These are phyloP conservation scores for Teunomyces lycoperdinae DNA, from an alignment of 805 yeast genomes.

Conservation along the genomic window DNA sequence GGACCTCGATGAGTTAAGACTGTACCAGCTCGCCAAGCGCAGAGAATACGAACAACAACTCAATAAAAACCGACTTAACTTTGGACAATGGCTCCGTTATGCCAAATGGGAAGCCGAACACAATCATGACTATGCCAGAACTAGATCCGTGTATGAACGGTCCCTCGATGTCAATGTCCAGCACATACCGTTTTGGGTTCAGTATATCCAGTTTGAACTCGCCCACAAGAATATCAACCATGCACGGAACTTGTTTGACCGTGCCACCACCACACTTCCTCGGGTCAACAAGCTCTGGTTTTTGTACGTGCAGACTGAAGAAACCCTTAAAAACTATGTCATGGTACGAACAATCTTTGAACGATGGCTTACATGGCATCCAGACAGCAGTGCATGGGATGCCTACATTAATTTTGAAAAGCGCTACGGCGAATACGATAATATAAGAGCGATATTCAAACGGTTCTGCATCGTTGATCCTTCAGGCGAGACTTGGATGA, in stretches of 20 bases:
- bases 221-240: constrained; percentile 73
- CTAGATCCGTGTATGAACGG: constrained; percentile 84
- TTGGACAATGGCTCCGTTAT: constrained; percentile 88
- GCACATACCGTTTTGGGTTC: constrained; percentile 80
- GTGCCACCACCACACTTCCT: constrained; percentile 75
- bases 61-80: constrained; percentile 75
- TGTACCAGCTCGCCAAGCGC: constrained; percentile 72
- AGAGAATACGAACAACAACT: constrained; percentile 84
- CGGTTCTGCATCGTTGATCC: constrained; percentile 49
- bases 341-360: constrained; percentile 67
- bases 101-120: constrained; percentile 79
- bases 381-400: constrained; percentile 65
- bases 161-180: constrained; percentile 75
- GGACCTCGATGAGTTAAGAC: constrained; percentile 79
- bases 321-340: constrained; percentile 59
- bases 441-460: constrained; percentile 57
- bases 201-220: constrained; percentile 78
- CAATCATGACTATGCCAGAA: constrained; percentile 74
- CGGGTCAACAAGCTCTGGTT: constrained; percentile 85
- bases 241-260: constrained; percentile 79
- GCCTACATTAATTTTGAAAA: constrained; percentile 71
- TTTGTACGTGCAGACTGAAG: constrained; percentile 78
- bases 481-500: constrained; percentile 58
- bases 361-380: constrained; percentile 81
- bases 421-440: constrained; percentile 55